phyloP scores from a whole-genome alignment of 441 rosid species.

The Codiaeum variegatum region DNA sequence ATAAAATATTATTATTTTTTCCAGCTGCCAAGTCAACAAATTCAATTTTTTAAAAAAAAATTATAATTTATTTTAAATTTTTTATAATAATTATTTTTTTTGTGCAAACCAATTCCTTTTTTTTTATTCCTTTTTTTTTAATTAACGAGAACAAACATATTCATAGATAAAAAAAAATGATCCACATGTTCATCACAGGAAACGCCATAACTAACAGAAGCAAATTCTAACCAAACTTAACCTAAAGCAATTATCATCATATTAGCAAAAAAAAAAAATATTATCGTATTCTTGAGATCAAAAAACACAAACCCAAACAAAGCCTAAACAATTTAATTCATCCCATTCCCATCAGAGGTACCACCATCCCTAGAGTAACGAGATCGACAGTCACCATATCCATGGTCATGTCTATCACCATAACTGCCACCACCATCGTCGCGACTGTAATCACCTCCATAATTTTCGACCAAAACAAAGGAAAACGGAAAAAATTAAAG shows the following conservation, averaged over 20 bases:
- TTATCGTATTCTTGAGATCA: neutral
- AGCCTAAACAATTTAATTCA: conserved; percentile 22
- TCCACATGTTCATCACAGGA: conserved; percentile 3
- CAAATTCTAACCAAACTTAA: neutral
- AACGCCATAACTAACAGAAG: no score
- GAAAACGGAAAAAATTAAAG: no score
- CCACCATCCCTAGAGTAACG: conserved; percentile 56
- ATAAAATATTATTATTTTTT: no score
- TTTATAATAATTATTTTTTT: no score
- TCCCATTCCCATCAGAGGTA: conserved; percentile 56
- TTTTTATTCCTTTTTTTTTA: no score
- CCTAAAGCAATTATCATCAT: no score
- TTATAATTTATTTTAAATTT: no score
- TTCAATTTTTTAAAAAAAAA: no score
- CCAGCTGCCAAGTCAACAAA: no score
- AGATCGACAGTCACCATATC: conserved; percentile 38
- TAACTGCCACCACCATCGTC: conserved; percentile 22
- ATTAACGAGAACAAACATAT: neutral
- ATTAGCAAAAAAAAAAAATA: no score
- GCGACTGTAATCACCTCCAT: conserved; percentile 14
- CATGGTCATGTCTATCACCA: conserved; percentile 28
- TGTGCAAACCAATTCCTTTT: no score
- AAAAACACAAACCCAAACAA: neutral
- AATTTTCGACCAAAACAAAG: no score
- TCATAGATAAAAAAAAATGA: conserved; percentile 16